phyloP scores from a whole-genome alignment of 148 eudicot genomes.

The Cornus florida region DNA sequence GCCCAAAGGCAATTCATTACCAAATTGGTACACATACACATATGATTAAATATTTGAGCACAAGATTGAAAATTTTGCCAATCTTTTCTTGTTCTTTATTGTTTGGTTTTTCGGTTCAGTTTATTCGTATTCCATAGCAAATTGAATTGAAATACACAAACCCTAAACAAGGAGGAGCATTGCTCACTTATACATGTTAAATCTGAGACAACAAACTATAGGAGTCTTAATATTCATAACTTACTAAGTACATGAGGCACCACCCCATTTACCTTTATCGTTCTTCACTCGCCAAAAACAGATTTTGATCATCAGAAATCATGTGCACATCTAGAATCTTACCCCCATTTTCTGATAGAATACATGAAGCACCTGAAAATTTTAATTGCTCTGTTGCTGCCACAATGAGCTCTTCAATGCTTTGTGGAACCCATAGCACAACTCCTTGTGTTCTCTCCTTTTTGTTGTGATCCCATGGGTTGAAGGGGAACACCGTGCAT shows the following conservation, averaged over 20 bases:
- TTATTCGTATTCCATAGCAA: too few relatives aligned
- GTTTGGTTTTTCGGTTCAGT: too few relatives aligned
- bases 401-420: slow-evolving; percentile 34
- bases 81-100: too few relatives aligned
- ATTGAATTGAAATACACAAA: too few relatives aligned
- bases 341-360: slow-evolving; percentile 30
- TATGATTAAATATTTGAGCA: too few relatives aligned
- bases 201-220: too few relatives aligned
- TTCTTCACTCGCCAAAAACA: slow-evolving; percentile 23
- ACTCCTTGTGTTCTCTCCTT: slow-evolving; percentile 28
- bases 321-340: slow-evolving; percentile 25
- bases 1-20: too few relatives aligned
- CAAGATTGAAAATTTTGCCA: too few relatives aligned
- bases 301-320: slow-evolving; percentile 30
- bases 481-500: slow-evolving; percentile 37
- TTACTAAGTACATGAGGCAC: background rate
- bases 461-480: slow-evolving; percentile 27
- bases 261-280: background rate
- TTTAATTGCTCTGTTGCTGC: slow-evolving; percentile 19
- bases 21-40: too few relatives aligned
- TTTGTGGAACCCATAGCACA: slow-evolving; percentile 40
- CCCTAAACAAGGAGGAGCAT: too few relatives aligned
- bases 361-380: background rate
- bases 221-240: background rate
- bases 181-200: too few relatives aligned